A percentile compares a stretch with the other conserved stretches of the same genome.
Evolutionary conservation across 2,329 filamentous ascomycete genomes (phyloP).

Genomic region (Calycina herbarum): DNA sequence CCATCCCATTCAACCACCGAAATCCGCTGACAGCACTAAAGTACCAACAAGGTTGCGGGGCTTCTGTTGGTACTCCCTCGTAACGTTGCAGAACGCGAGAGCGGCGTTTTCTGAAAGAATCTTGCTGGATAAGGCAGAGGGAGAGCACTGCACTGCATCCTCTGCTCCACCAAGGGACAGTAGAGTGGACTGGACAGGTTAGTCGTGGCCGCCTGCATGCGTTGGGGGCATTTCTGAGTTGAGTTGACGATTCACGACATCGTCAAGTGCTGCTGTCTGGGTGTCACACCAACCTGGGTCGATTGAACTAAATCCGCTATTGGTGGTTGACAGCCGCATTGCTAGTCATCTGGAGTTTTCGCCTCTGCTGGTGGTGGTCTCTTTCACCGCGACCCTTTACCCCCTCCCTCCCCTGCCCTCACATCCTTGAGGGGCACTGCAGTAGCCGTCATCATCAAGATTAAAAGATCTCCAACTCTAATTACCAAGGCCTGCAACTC

Average conservation of each 20-base stretch:
- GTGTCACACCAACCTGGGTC: neutral
- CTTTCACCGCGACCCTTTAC: neutral
- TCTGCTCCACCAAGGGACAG: neutral
- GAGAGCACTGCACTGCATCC: neutral
- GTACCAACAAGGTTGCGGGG: neutral
- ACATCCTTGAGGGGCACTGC: neutral
- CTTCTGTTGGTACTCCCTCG: neutral
- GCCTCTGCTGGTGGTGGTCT: neutral
- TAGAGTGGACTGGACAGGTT: neutral
- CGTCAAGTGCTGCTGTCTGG: neutral
- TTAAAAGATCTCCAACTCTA: conserved; percentile 3
- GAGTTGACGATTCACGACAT: conserved; percentile 3
- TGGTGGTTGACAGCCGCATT: neutral
- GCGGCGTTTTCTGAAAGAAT: neutral
- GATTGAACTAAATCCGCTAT: neutral
- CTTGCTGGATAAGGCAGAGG: neutral
- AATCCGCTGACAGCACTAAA: neutral
- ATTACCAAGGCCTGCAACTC: neutral
- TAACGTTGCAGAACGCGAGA: neutral
- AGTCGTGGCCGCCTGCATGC: neutral
- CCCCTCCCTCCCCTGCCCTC: neutral
- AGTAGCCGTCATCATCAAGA: neutral
- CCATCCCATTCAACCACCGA: neutral
- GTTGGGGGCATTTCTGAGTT: neutral
- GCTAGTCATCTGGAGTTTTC: neutral